Conservation (phyloP, 129 eudicot species). For the Pittosporum tobira region DNA sequence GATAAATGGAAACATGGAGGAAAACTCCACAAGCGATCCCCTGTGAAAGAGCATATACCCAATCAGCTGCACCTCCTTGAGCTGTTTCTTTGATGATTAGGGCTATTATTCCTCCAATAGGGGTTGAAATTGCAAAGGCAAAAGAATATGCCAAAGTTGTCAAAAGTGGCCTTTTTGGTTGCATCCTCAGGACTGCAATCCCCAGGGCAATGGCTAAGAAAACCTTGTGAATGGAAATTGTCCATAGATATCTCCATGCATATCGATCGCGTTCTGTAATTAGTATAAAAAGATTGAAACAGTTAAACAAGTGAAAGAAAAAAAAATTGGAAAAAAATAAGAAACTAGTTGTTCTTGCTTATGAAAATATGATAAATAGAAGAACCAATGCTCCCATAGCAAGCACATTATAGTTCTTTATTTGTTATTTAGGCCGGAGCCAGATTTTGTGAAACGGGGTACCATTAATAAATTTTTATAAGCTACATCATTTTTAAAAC, state of each 20-base stretch:
- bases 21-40: slow-evolving; percentile 81
- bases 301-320: background rate
- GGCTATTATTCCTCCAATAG: slow-evolving; percentile 76
- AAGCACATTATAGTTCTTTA: too few species aligned
- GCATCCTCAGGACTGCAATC: slow-evolving; percentile 67
- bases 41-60: slow-evolving; percentile 82
- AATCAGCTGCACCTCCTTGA: slow-evolving; percentile 53
- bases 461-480: too few species aligned
- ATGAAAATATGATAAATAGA: too few species aligned
- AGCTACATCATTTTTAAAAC: too few species aligned
- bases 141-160: slow-evolving; percentile 51
- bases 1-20: slow-evolving; percentile 72
- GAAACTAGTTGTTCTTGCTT: too few species aligned
- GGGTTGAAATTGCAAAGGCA: slow-evolving; percentile 82
- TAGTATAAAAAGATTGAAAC: background rate
- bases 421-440: too few species aligned
- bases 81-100: slow-evolving; percentile 67
- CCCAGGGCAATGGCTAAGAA: slow-evolving; percentile 86
- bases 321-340: too few species aligned
- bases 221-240: slow-evolving; percentile 77
- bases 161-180: slow-evolving; percentile 65
- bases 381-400: too few species aligned
- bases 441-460: too few species aligned
- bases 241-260: slow-evolving; percentile 91
- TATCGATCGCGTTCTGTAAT: slow-evolving; percentile 14